Base-by-base conservation (phyloP, 139 green algal genomes). In the Chlorella ohadii region DNA sequence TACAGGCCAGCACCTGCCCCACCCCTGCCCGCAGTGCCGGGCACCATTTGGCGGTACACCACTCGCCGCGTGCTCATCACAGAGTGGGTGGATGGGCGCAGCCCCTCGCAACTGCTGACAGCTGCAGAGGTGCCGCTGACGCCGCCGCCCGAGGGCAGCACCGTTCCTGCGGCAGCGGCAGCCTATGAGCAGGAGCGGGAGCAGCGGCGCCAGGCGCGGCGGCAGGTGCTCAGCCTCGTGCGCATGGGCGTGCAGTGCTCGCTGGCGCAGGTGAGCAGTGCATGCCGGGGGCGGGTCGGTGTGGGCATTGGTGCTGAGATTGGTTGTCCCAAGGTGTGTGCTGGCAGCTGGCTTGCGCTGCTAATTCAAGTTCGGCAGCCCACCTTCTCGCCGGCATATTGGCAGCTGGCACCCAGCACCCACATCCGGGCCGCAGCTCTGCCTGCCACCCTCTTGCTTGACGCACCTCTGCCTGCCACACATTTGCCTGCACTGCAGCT, bases 71-170 rank as follows among this genome's bases (percentile, higher is more conserved):
- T 99, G 71, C 89, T 99, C 51, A 93, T 91, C 17, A 98, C 98
- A 92, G 94, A 98, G 87, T 99, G 96, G 96, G 96, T 99, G 51
- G 96, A 99, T 44, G 97, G 97, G 17, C 88, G 96, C 28, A 99
- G 81, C 39, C 86, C 86, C 63, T 59, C 73, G n/a, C 81, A 87
- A 73, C 73, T 89, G 25, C 66, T 89, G 57, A n/a, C 66, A 9
- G 78, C 68, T 0, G 83, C 63, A 3, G 41, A 74, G 72, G 39
- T 12, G 39, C 73, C 44, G 38, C 38, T 20, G 65, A 0, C 4
- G 33, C 74, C 5, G 59, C 79, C 59, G 22, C 91, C 95, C 79
- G 79, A 70, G 25, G 90, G 66, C 19, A 59, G 51, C 51, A 13
- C 19, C 51, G 12, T 4, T 59, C 11, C 51, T 2, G 51, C 15